A percentile compares a stretch with the other conserved stretches of the same genome.
These are phyloP conservation scores for Ganoderma boninense DNA, from an alignment of 1,284 basidiomycete species.

Conservation along the genomic window DNA sequence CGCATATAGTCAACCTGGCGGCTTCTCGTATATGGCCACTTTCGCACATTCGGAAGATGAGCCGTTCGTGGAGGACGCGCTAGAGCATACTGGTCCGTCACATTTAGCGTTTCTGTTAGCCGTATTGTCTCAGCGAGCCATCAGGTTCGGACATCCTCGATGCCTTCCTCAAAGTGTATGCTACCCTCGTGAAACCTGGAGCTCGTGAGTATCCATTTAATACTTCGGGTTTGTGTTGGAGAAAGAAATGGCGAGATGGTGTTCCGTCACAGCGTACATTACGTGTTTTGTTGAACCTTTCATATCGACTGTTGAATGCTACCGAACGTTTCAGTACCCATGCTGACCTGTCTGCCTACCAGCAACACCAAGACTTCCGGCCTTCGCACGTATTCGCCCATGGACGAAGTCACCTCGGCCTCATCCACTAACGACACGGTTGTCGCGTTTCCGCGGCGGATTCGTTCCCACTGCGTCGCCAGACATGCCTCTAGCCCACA, in stretches of 20 bases:
- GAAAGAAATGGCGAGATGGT: neutral
- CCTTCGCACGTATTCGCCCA: conserved; percentile 25
- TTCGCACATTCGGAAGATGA: conserved; percentile 43
- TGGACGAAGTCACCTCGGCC: conserved; percentile 27
- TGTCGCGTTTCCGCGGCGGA: conserved; percentile 30
- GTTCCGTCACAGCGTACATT: neutral
- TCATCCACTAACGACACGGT: conserved; percentile 21
- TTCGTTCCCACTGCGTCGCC: conserved; percentile 22
- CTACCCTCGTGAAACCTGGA: conserved; percentile 17
- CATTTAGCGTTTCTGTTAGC: rapidly evolving
- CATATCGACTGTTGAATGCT: neutral
- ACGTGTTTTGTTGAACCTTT: neutral
- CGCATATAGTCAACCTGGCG: conserved; percentile 32
- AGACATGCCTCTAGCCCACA: conserved; percentile 18
- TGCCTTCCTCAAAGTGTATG: conserved; percentile 19
- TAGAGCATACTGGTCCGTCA: conserved; percentile 18
- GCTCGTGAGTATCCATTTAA: conserved; percentile 14
- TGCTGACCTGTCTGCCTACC: neutral
- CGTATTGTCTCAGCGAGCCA: neutral
- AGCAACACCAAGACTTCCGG: conserved; percentile 24
- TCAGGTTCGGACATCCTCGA: conserved; percentile 22
- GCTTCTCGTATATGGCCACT: conserved; percentile 40
- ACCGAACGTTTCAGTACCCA: neutral
- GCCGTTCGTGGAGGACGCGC: conserved; percentile 35
- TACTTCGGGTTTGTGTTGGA: neutral